Conservation (phyloP, 176 grass and related monocot genomes). For the Carex kokanica region DNA sequence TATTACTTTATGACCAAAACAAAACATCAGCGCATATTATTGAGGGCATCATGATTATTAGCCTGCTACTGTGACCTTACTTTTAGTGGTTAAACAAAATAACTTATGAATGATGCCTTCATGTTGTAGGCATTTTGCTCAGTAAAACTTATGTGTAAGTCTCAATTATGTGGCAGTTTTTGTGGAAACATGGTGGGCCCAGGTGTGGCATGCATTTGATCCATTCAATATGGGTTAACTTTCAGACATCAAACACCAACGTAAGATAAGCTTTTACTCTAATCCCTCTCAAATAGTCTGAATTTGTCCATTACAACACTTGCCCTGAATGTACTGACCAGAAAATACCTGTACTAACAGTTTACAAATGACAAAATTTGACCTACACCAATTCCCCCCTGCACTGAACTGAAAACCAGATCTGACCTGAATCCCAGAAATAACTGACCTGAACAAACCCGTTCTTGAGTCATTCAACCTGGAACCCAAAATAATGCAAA, state of each 20-base stretch:
- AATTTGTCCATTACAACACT: neutral
- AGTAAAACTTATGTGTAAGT: conserved; percentile 12
- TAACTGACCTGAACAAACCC: neutral
- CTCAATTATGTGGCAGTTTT: conserved; percentile 47
- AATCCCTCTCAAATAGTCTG: neutral
- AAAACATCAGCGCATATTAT: neutral
- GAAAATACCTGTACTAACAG: conserved; percentile 5
- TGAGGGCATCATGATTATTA: neutral
- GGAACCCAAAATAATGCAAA: neutral
- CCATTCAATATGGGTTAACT: conserved; percentile 93
- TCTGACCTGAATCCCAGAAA: neutral
- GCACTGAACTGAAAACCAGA: neutral
- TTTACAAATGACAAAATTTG: neutral
- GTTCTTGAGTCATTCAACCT: neutral
- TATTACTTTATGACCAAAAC: neutral
- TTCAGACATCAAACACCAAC: conserved; percentile 88
- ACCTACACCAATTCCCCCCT: neutral
- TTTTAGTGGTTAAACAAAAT: neutral
- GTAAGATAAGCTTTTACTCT: conserved; percentile 41
- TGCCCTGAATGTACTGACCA: neutral
- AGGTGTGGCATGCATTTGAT: conserved; percentile 57
- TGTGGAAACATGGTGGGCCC: conserved; percentile 76
- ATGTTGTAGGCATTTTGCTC: conserved; percentile 12
- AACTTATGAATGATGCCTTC: conserved; percentile 20
- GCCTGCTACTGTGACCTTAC: neutral